Percentiles rank a stretch among this genome's conserved stretches.
Evolutionary conservation across 306 rosid species (phyloP).

Genomic region (Corylus heterophylla): DNA sequence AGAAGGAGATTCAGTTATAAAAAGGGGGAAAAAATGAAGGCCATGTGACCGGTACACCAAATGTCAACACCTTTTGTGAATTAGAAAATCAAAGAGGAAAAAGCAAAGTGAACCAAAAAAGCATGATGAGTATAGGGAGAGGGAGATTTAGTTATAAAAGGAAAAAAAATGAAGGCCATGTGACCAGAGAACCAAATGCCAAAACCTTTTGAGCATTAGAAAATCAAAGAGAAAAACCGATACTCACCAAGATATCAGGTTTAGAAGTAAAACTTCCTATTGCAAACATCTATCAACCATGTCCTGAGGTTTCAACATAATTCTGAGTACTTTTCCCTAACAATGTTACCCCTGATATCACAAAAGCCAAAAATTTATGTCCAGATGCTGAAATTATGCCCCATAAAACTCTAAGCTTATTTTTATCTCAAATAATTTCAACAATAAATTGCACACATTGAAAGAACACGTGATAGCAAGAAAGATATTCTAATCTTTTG

Average conservation of each 20-base stretch:
- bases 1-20: background rate
- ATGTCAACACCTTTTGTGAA: background rate
- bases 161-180: background rate
- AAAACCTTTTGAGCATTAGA: background rate
- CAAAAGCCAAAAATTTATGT: background rate
- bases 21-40: background rate
- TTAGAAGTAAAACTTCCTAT: background rate
- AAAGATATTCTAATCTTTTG: background rate
- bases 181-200: background rate
- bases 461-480: background rate
- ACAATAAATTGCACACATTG: background rate
- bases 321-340: background rate
- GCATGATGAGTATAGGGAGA: background rate
- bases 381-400: background rate
- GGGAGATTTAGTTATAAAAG: background rate
- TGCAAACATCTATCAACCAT: background rate
- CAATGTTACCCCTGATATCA: background rate
- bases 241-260: background rate
- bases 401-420: slow-evolving; percentile 8
- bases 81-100: background rate
- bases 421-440: background rate
- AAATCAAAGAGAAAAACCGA: background rate
- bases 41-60: background rate
- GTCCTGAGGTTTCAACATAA: background rate
- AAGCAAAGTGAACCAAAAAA: background rate